A percentile compares a stretch with the other conserved stretches of the same genome.
Conservation (phyloP, 1,284 basidiomycete genomes). For the Neolentinus lepideus region DNA sequence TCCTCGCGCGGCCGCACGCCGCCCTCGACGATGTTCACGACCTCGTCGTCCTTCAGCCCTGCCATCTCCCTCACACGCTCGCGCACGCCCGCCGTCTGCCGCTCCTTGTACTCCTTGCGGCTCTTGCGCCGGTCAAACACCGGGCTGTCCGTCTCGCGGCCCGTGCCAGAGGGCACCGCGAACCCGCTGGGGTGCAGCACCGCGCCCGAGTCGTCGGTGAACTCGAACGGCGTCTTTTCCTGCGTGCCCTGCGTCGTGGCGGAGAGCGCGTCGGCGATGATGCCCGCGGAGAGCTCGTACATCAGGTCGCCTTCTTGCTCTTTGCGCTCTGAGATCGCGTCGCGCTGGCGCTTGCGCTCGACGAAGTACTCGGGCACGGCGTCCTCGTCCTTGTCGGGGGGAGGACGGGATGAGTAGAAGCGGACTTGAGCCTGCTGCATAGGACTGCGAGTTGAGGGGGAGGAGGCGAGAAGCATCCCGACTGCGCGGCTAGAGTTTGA, state of each 20-base stretch:
- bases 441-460: neutral
- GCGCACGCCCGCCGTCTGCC: constrained; percentile 13
- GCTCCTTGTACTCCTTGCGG: neutral
- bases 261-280: constrained; percentile 7
- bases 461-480: constrained; percentile 6
- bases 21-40: constrained; percentile 25
- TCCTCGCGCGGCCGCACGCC: constrained; percentile 22
- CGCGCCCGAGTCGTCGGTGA: constrained; percentile 22
- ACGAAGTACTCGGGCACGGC: constrained; percentile 1
- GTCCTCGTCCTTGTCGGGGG: neutral
- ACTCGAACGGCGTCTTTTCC: constrained; percentile 28
- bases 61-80: constrained; percentile 27
- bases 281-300: constrained; percentile 2
- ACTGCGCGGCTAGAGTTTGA: constrained; percentile 2
- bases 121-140: neutral
- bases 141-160: constrained; percentile 13
- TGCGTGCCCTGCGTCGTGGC: constrained; percentile 16
- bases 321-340: constrained; percentile 1
- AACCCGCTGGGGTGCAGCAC: constrained; percentile 29
- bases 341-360: constrained; percentile 2
- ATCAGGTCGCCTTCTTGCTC: constrained; percentile 1
- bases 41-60: constrained; percentile 26
- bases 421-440: constrained; percentile 12
- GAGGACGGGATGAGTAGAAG: constrained; percentile 12
- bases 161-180: constrained; percentile 25